Evolutionary conservation across 1,284 basidiomycete genomes (phyloP).

Genomic region (Cryptococcus sp.): DNA sequence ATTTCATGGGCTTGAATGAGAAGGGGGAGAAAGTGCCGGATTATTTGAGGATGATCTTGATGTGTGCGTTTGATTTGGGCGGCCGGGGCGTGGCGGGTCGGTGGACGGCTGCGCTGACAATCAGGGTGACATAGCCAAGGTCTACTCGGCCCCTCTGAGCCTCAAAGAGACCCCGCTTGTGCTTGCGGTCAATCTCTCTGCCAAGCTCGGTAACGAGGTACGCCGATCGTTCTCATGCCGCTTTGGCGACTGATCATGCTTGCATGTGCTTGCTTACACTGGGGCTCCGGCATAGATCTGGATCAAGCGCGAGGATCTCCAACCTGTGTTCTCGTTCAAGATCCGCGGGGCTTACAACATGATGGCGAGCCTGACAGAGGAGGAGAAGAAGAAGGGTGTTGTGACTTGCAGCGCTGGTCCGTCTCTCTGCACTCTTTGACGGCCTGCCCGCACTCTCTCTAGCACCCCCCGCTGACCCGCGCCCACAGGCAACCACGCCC

Average conservation of each 20-base stretch:
- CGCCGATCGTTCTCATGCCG: not conserved
- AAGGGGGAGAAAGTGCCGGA: slow-evolving; percentile 62
- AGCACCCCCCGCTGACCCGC: too few species aligned
- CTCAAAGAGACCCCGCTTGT: slow-evolving; percentile 89
- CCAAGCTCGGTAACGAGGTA: slow-evolving; percentile 76
- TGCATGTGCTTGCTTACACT: slow-evolving; percentile 8
- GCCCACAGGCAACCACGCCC: slow-evolving; percentile 86
- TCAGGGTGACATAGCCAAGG: slow-evolving; percentile 59
- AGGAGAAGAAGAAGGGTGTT: slow-evolving; percentile 95
- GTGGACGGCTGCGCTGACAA: not conserved
- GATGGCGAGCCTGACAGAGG: slow-evolving; percentile 84
- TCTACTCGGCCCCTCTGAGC: slow-evolving; percentile 71
- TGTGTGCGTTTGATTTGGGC: too few species aligned
- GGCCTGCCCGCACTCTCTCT: slow-evolving; percentile 54
- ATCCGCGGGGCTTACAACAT: slow-evolving; percentile 98
- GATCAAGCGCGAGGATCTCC: slow-evolving; percentile 96
- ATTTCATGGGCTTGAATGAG: slow-evolving; percentile 35
- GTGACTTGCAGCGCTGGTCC: slow-evolving; percentile 95
- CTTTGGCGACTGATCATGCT: too few species aligned
- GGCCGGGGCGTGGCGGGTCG: not conserved
- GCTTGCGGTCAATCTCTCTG: slow-evolving; percentile 77
- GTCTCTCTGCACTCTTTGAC: slow-evolving; percentile 54
- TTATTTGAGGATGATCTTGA: slow-evolving; percentile 89
- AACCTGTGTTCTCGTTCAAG: slow-evolving; percentile 99
- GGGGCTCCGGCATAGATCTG: slow-evolving; percentile 57